These are phyloP conservation scores for Fraxinus paxiana DNA, from an alignment of 305 asterid species.

Conservation along the genomic window DNA sequence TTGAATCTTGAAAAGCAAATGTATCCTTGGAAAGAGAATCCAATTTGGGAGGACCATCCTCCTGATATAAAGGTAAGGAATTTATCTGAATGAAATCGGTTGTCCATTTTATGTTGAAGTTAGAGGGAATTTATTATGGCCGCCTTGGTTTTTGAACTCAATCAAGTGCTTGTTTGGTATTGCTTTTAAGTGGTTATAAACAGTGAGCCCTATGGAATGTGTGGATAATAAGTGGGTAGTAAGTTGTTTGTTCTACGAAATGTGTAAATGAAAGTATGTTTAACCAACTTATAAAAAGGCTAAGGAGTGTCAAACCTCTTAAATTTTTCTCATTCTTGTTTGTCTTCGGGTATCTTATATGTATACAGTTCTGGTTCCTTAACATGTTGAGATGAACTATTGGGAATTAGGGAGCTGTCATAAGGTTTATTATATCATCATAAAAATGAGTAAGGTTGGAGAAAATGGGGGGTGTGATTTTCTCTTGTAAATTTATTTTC, in stretches of 20 bases:
- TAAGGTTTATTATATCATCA: background rate
- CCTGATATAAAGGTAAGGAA: constrained; percentile 58
- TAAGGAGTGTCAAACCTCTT: background rate
- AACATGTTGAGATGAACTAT: background rate
- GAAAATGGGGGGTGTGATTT: background rate
- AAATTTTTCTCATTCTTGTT: background rate
- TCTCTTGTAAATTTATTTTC: too few species aligned
- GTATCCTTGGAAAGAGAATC: constrained; percentile 74
- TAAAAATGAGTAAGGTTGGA: background rate
- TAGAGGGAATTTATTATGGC: background rate
- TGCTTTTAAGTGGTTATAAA: background rate
- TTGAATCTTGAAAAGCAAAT: constrained; percentile 62
- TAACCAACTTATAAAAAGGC: background rate
- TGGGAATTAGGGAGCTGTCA: background rate
- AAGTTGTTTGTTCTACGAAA: too few species aligned
- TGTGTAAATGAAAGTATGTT: background rate
- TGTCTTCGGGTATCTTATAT: background rate
- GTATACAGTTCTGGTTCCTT: background rate
- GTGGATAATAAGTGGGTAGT: too few species aligned
- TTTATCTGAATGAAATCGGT: background rate
- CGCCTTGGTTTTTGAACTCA: background rate
- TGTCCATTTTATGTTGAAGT: background rate
- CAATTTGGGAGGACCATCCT: constrained; percentile 57
- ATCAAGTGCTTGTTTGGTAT: background rate
- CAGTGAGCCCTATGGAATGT: background rate